phyloP scores from a whole-genome alignment of 2,329 filamentous ascomycete genomes.

The Aspergillus transmontanensis region DNA sequence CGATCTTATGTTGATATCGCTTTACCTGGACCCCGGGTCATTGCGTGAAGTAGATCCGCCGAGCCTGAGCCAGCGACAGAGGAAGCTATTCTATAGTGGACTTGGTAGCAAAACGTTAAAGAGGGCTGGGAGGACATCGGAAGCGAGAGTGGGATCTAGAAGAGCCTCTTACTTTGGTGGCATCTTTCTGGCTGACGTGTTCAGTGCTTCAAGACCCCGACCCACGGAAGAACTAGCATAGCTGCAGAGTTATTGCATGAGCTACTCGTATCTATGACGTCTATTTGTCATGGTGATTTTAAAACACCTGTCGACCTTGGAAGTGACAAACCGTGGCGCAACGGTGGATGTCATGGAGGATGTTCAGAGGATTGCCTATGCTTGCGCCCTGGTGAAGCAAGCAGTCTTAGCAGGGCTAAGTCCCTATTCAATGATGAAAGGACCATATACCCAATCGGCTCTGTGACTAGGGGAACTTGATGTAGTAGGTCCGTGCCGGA shows the following conservation, averaged over 20 bases:
- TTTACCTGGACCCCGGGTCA: not conserved
- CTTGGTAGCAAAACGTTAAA: not conserved
- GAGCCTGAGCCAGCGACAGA: not conserved
- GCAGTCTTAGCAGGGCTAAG: not conserved
- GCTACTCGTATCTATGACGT: too few species aligned
- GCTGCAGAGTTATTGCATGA: too few species aligned
- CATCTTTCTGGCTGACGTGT: not conserved
- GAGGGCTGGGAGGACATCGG: not conserved
- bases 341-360: too few species aligned
- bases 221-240: too few species aligned
- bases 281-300: too few species aligned
- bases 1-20: not conserved
- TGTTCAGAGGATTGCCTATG: not conserved
- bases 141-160: not conserved
- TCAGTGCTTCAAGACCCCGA: not conserved
- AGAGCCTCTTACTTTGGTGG: not conserved
- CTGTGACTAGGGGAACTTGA: not conserved
- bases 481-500: not conserved
- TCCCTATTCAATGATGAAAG: not conserved
- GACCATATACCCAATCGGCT: not conserved
- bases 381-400: not conserved
- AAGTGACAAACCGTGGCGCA: too few species aligned
- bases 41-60: too few species aligned
- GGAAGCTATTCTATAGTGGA: not conserved
- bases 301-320: too few species aligned